Conservation (phyloP, 2,329 filamentous ascomycete species). For the Epichloe scottii region DNA sequence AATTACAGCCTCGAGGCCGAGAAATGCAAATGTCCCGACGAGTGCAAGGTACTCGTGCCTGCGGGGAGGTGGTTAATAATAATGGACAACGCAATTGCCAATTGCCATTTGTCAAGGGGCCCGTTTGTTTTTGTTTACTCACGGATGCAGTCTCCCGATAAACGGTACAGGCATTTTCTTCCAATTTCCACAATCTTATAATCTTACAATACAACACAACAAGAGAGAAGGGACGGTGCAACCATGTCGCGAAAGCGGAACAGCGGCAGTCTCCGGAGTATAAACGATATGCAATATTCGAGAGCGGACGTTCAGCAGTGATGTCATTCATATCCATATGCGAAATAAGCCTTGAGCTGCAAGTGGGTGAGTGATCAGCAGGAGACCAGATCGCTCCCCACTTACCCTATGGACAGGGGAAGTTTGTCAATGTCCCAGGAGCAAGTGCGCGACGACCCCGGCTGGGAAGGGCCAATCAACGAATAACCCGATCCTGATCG, state of each 20-base stretch:
- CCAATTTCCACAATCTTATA: not conserved
- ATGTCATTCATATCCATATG: conserved; percentile 10
- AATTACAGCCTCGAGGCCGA: conserved; percentile 71
- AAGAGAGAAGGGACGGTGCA: not conserved
- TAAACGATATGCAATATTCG: no score
- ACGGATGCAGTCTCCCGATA: conserved; percentile 40
- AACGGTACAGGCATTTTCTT: conserved; percentile 38
- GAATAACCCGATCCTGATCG: no score
- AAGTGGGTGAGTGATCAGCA: not conserved
- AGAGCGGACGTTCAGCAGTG: not conserved
- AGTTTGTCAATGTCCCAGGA: no score
- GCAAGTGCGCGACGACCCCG: no score
- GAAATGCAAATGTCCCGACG: conserved; percentile 68
- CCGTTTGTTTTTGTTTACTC: conserved; percentile 14
- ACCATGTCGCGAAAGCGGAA: not conserved
- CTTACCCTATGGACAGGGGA: no score
- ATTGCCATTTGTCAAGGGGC: not conserved
- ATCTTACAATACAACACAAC: not conserved
- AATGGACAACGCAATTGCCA: conserved; percentile 4
- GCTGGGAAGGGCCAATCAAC: no score
- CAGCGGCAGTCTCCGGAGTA: not conserved
- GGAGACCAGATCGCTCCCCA: not conserved
- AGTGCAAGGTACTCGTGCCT: conserved; percentile 83
- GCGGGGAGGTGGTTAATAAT: not conserved
- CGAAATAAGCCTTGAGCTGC: not conserved